Evolutionary conservation across 1,139 yeast species (phyloP).

Genomic region (Martiniozyma asiatica): DNA sequence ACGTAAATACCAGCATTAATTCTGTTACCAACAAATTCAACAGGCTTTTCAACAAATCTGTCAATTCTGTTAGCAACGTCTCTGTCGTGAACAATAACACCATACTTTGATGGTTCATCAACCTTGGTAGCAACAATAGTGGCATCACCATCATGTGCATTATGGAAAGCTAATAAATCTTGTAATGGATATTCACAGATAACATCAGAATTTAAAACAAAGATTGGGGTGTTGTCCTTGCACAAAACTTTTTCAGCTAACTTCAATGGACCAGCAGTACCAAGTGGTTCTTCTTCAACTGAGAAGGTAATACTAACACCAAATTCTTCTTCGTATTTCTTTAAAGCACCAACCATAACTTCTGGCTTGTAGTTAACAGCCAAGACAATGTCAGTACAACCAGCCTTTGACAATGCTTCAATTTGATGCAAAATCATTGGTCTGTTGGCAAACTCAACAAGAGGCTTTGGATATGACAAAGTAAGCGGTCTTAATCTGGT

Average conservation of each 20-base stretch:
- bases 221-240: slow-evolving; percentile 94
- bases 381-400: slow-evolving; percentile 95
- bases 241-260: slow-evolving; percentile 88
- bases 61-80: slow-evolving; percentile 89
- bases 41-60: slow-evolving; percentile 99
- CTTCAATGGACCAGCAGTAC: slow-evolving; percentile 98
- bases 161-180: slow-evolving; percentile 88
- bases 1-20: slow-evolving; percentile 96
- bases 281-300: slow-evolving; percentile 98
- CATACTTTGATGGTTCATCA: slow-evolving; percentile 98
- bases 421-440: slow-evolving; percentile 97
- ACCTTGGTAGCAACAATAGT: slow-evolving; percentile 99
- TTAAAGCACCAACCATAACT: slow-evolving; percentile 91
- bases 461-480: slow-evolving; percentile 92
- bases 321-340: slow-evolving; percentile 88
- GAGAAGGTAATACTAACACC: slow-evolving; percentile 95
- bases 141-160: slow-evolving; percentile 93
- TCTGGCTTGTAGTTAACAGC: slow-evolving; percentile 99
- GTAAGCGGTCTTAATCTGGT: slow-evolving; percentile 99
- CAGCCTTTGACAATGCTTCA: slow-evolving; percentile 96
- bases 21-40: slow-evolving; percentile 96
- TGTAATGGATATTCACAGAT: slow-evolving; percentile 97
- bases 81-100: slow-evolving; percentile 96
- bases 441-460: slow-evolving; percentile 97
- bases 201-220: slow-evolving; percentile 95